These are phyloP conservation scores for Monosporascus sp. DNA, from an alignment of 2,329 filamentous ascomycete species.

Conservation along the genomic window DNA sequence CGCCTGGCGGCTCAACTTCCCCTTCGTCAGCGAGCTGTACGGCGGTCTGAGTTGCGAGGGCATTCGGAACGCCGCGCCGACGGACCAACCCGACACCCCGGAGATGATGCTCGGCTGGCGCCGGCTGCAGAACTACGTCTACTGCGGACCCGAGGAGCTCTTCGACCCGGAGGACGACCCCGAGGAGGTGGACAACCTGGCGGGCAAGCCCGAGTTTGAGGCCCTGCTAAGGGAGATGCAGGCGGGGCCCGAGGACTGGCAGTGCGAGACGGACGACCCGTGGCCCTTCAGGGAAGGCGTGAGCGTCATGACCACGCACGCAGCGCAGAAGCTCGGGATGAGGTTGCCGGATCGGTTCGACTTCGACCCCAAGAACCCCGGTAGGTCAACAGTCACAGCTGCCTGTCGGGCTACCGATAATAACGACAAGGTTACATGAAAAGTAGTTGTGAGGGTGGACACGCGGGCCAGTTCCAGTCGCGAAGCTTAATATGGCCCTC, in stretches of 20 bases:
- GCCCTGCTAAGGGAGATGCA: conserved; percentile 28
- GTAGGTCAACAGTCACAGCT: neutral
- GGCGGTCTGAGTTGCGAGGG: conserved; percentile 38
- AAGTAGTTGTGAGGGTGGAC: too few species aligned
- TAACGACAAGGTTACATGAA: too few species aligned
- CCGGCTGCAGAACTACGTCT: conserved; percentile 37
- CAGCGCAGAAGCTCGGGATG: conserved; percentile 18
- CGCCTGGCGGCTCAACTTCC: conserved; percentile 44
- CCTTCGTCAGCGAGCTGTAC: conserved; percentile 43
- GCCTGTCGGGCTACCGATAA: too few species aligned
- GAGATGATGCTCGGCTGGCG: conserved; percentile 34
- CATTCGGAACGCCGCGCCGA: conserved; percentile 31
- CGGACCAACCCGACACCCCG: neutral
- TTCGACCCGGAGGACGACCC: conserved; percentile 42
- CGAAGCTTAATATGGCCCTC: too few species aligned
- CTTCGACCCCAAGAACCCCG: conserved; percentile 17
- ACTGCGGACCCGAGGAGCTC: conserved; percentile 38
- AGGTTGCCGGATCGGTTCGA: conserved; percentile 24
- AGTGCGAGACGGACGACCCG: conserved; percentile 21
- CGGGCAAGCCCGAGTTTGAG: conserved; percentile 19
- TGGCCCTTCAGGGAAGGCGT: conserved; percentile 26
- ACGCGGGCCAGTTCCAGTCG: too few species aligned
- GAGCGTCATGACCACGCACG: conserved; percentile 11
- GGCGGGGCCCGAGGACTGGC: conserved; percentile 22
- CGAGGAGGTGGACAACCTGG: conserved; percentile 40